phyloP scores from a whole-genome alignment of 2,329 filamentous ascomycete species.

The Whalleya microplaca region DNA sequence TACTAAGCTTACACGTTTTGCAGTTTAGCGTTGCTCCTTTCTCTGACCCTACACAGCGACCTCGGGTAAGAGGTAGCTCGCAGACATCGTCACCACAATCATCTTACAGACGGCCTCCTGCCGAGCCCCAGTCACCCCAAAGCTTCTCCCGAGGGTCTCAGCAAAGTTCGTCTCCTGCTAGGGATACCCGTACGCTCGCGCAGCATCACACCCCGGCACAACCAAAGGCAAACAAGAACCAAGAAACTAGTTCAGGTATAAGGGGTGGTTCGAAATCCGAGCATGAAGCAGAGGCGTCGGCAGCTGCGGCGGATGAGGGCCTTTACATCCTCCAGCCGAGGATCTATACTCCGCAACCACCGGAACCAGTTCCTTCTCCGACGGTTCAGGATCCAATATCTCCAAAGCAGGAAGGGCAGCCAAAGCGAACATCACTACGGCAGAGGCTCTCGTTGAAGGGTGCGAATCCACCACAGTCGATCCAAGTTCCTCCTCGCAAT shows the following conservation, averaged over 20 bases:
- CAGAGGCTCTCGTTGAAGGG: conserved; percentile 58
- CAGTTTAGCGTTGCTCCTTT: conserved; percentile 38
- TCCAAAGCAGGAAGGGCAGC: conserved; percentile 30
- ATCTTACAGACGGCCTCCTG: conserved; percentile 25
- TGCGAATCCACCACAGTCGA: conserved; percentile 54
- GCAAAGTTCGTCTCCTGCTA: conserved; percentile 30
- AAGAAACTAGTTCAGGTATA: conserved; percentile 17
- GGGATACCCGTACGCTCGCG: conserved; percentile 35
- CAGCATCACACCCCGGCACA: conserved; percentile 32
- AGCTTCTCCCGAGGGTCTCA: conserved; percentile 30
- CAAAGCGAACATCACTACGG: conserved; percentile 52
- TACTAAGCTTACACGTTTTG: conserved; percentile 15
- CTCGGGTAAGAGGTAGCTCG: conserved; percentile 21
- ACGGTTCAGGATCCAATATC: conserved; percentile 39
- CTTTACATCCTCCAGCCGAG: conserved; percentile 60
- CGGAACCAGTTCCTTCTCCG: conserved; percentile 53
- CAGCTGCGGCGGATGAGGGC: conserved; percentile 41
- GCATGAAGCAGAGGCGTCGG: conserved; percentile 21
- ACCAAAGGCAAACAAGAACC: conserved; percentile 18
- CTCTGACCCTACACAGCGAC: conserved; percentile 29
- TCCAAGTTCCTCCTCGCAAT: conserved; percentile 55
- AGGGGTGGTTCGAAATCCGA: conserved; percentile 27
- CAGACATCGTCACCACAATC: conserved; percentile 26
- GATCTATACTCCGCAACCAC: conserved; percentile 59
- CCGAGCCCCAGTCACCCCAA: conserved; percentile 25